Conservation (phyloP, 1,139 yeast species). For the Yamadazyma blattariae region DNA sequence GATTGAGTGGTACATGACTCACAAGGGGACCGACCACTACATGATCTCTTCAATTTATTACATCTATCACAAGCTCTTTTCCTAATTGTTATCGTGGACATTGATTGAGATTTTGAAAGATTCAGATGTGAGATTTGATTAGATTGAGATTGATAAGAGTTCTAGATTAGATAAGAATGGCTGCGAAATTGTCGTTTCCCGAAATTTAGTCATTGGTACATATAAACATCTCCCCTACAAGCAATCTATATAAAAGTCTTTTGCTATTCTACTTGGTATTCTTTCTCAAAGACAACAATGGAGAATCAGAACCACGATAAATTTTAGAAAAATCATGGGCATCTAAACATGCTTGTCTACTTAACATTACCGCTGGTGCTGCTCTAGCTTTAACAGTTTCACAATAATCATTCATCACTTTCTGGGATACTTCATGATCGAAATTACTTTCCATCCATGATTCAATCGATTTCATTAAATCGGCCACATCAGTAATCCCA, state of each 20-base stretch:
- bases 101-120: no score
- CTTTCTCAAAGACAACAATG: constrained; percentile 18
- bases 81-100: no score
- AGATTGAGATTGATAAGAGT: no score
- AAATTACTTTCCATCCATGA: constrained; percentile 3
- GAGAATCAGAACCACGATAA: constrained; percentile 14
- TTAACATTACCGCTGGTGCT: constrained; percentile 16
- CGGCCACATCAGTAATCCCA: constrained; percentile 18
- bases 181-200: no score
- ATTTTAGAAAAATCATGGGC: constrained; percentile 19
- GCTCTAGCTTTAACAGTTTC: constrained; percentile 14
- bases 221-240: no score
- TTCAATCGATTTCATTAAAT: constrained; percentile 12
- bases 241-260: no score
- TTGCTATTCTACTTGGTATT: constrained; percentile 8
- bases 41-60: constrained; percentile 15
- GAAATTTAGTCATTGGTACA: no score
- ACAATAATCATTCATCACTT: constrained; percentile 13
- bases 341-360: constrained; percentile 20
- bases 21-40: constrained; percentile 14
- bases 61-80: constrained; percentile 19
- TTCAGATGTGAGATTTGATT: no score
- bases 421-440: constrained; percentile 16
- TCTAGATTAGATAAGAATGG: no score
- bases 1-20: constrained; percentile 8